Percentiles rank a stretch among this genome's conserved stretches.
Evolutionary conservation across 2,329 filamentous ascomycete genomes (phyloP).

Genomic region (Neobulgaria alba): DNA sequence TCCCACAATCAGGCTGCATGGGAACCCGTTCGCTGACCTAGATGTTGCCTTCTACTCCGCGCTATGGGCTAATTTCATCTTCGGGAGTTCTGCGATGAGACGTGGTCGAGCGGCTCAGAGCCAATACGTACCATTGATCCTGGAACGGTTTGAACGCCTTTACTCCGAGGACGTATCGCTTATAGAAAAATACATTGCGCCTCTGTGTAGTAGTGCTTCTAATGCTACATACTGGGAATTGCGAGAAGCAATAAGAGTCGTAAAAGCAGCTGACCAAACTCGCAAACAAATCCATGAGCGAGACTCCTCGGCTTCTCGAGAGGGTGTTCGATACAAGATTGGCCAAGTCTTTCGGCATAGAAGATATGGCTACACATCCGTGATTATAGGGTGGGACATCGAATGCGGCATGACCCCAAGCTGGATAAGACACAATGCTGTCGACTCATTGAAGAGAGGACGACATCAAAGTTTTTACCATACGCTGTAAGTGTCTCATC

Average conservation of each 20-base stretch:
- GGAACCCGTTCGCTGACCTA: constrained; percentile 28
- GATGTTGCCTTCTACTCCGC: constrained; percentile 33
- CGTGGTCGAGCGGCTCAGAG: constrained; percentile 12
- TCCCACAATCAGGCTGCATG: constrained; percentile 29
- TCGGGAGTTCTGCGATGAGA: constrained; percentile 19
- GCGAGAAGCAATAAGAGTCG: constrained; percentile 43
- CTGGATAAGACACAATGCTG: constrained; percentile 55
- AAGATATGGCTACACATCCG: constrained; percentile 68
- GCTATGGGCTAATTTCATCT: constrained; percentile 31
- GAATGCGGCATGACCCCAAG: constrained; percentile 46
- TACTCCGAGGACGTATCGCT: constrained; percentile 32
- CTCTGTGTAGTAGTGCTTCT: constrained; percentile 28
- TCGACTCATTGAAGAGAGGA: constrained; percentile 51
- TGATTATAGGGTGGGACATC: constrained; percentile 76
- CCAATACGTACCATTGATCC: constrained; percentile 29
- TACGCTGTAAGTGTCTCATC: constrained; percentile 59
- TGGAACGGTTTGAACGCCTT: constrained; percentile 29
- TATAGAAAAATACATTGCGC: constrained; percentile 31
- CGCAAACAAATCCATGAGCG: constrained; percentile 37
- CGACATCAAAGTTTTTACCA: constrained; percentile 72
- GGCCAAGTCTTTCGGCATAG: constrained; percentile 81
- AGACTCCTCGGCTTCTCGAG: constrained; percentile 15
- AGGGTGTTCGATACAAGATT: constrained; percentile 55
- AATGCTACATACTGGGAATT: constrained; percentile 30
- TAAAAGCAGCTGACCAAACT: constrained; percentile 47